Base-by-base conservation (phyloP, 2,329 filamentous ascomycete genomes). In the Sporothrix schenckii region DNA sequence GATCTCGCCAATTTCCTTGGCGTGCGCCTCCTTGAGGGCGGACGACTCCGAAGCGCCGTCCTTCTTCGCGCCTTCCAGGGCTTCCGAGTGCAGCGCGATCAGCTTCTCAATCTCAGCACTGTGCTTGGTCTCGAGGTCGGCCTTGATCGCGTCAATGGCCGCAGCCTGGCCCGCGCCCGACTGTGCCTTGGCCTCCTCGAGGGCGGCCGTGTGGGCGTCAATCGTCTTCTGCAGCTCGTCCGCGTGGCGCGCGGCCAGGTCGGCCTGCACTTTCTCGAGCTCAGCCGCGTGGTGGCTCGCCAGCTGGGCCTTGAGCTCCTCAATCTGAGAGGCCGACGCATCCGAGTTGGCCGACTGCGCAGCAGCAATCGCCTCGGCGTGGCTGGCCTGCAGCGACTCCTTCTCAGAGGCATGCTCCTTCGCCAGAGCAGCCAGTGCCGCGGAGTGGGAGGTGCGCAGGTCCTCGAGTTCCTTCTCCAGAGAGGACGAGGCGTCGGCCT, bases 61-160 rank as follows among this genome's bases (percentile, higher is more conserved):
- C 19, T 80, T 78, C 77, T 81, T 83, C 52, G 81, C 79, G 47
- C 78, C 77, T 68, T 85, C 83, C 21, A 85, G 76, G 16, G 83
- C 82, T 54, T 84, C 79, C 10, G 80, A 78, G 74, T 82, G 81
- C 65, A 80, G 77, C 0, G 78, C 77, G 65, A 83, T 80, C 7
- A 83, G 77, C 73, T 83, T 80, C 74, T 84, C 81, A 9, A 88
- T 76, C 72, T 86, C 84, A 80, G 44, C 47, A n/a, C 60, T 16
- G 49, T 71, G 71, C 24, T 77, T 76, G 39, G 78, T 77, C 65
- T 84, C 80, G 34, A 76, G 78, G 61, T 82, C 79, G 56, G 82
- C 80, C 77, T 82, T 83, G 44, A 79, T 73, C 13, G 77, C 75
- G 53, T 81, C 80, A 5, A 85, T 76, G 21, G 77, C 77, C 24